Evolutionary conservation across 129 eudicot genomes (phyloP), one percentile per base, ranked within the genome.

Genomic region (Cynara cardunculus): DNA sequence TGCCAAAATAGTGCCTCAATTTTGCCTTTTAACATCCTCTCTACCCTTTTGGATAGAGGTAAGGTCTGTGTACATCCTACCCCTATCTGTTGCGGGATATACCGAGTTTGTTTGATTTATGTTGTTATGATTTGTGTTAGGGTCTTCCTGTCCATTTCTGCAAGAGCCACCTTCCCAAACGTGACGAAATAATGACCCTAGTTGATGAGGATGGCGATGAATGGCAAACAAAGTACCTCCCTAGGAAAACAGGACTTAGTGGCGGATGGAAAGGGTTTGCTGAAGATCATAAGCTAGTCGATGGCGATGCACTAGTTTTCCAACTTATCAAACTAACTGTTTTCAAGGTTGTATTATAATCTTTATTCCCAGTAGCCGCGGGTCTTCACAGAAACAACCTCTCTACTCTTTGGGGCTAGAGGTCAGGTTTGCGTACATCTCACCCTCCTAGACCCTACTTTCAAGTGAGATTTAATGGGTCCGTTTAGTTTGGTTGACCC

Each of bases 221-320:
- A 83, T 92, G 91, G 92, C 81, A 73, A 19, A 84, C 93, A 2
- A 89, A 86, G 53, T 95, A 95, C 70, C 90, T 92, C 62, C 94
- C 86, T 49, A 73, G 92, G 7, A 95, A 92, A 87, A 71, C 86
- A 7, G 99, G 99, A 74, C 97, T 95, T 27, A 92, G 97, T 78
- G 99, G 97, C 4, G 99, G 99, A 13, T 95, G 99, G 99, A 95
- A 93, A 84, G 87, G 81, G 30, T 95, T 95, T 73, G 81, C 99
- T 26, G 82, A 90, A 69, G 97, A 89, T 75, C 99, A 95, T 83
- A 84, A 85, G 65, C 84, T 95, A 80, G 94, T 81, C 14, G 99
- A 95, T 37, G 99, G 99, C 11, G 99, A 95, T 85, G 94, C 97
- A 24, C 82, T 95, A 28, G 91, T 95, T 67, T 95, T 95, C 81